Evolutionary conservation across 164 flowering plant genomes (phyloP).

Genomic region (Liquidambar formosana): DNA sequence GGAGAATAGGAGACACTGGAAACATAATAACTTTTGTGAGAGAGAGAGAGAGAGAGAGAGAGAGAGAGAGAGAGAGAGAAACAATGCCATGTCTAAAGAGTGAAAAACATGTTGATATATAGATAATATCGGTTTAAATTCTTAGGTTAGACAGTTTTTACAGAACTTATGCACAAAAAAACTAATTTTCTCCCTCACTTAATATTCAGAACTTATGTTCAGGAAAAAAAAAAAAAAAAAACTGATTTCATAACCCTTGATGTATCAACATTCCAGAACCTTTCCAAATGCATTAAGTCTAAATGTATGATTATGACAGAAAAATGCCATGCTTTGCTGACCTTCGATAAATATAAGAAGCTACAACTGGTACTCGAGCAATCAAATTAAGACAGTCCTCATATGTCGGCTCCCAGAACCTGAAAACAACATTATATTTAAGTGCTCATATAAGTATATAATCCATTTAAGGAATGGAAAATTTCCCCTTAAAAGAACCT

Average conservation of each 20-base stretch:
- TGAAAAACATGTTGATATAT: not conserved
- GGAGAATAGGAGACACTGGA: not conserved
- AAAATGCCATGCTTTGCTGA: slow-evolving; percentile 23
- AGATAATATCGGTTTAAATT: not conserved
- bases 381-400: slow-evolving; percentile 90
- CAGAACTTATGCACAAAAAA: not conserved
- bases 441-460: not conserved
- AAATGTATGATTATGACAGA: not conserved
- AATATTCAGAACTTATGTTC: not conserved
- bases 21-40: not conserved
- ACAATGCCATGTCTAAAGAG: no score
- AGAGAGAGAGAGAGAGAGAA: no score
- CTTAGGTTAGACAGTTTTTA: not conserved
- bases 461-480: not conserved
- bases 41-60: no score
- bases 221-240: no score
- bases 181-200: not conserved
- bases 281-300: not conserved
- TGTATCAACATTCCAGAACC: not conserved
- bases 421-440: slow-evolving; percentile 24
- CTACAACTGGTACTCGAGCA: slow-evolving; percentile 88
- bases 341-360: slow-evolving; percentile 92
- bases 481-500: slow-evolving; percentile 11
- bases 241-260: not conserved
- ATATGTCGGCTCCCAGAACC: slow-evolving; percentile 96